A percentile compares a stretch with the other conserved stretches of the same genome.
phyloP scores from a whole-genome alignment of 805 yeast species.

The Lipomyces starkeyi region DNA sequence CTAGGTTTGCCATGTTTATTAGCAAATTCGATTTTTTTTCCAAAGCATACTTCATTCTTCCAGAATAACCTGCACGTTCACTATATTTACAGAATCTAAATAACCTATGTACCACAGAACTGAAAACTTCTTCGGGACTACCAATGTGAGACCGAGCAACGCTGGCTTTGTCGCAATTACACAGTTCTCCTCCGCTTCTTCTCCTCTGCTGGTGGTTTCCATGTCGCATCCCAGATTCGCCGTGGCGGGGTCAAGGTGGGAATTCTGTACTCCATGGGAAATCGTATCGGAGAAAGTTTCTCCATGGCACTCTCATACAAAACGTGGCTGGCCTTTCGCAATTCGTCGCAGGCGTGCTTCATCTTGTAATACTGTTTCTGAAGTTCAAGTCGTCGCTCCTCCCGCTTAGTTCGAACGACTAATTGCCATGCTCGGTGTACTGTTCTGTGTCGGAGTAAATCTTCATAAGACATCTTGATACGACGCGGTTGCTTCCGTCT shows the following conservation, averaged over 20 bases:
- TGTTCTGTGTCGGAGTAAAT: constrained; percentile 80
- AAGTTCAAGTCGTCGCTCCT: constrained; percentile 46
- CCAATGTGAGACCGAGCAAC: background rate
- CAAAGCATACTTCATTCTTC: background rate
- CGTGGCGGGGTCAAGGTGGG: constrained; percentile 92
- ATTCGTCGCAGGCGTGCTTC: constrained; percentile 72
- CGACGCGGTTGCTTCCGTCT: constrained; percentile 86
- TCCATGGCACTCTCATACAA: constrained; percentile 68
- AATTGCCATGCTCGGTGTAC: constrained; percentile 83
- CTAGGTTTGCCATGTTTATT: constrained; percentile 12
- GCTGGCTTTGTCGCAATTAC: background rate
- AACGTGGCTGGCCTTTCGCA: constrained; percentile 53
- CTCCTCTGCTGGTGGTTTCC: constrained; percentile 41
- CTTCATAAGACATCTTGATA: constrained; percentile 77
- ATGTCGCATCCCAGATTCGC: constrained; percentile 70
- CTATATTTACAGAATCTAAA: background rate
- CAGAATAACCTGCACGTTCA: background rate
- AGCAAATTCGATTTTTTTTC: background rate
- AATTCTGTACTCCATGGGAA: constrained; percentile 81
- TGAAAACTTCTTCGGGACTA: background rate
- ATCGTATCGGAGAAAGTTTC: constrained; percentile 56
- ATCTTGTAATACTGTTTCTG: constrained; percentile 69
- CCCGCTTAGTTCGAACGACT: constrained; percentile 59
- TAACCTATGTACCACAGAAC: background rate
- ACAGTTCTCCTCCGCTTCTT: constrained; percentile 4